These are phyloP conservation scores for Bisporella sp. DNA, from an alignment of 2,329 filamentous ascomycete species.

Conservation along the genomic window DNA sequence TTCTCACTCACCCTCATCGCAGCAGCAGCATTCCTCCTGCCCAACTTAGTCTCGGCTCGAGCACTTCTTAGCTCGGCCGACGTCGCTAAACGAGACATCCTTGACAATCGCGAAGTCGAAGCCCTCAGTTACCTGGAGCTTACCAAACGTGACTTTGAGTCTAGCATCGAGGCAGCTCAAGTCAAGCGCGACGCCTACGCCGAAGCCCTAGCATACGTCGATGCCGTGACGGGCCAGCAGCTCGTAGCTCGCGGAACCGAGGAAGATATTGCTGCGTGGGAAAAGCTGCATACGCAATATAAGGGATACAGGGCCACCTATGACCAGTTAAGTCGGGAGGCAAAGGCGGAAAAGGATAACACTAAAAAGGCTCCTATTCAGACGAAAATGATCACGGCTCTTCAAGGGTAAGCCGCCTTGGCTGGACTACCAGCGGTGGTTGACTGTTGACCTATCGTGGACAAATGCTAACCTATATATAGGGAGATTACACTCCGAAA, in stretches of 20 bases:
- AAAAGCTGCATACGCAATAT: not conserved
- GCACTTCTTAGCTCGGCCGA: not conserved
- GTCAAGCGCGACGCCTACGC: not conserved
- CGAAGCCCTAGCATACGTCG: not conserved
- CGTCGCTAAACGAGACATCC: not conserved
- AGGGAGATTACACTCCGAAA: not conserved
- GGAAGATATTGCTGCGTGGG: not conserved
- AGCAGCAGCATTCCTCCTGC: not conserved
- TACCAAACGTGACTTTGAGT: not conserved
- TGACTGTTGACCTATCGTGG: too few relatives aligned
- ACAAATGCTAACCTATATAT: not conserved
- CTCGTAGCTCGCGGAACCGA: not conserved
- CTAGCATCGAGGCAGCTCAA: not conserved
- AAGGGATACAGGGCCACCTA: not conserved
- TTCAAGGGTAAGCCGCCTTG: too few relatives aligned
- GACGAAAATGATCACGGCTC: too few relatives aligned
- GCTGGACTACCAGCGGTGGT: too few relatives aligned
- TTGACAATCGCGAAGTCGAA: not conserved
- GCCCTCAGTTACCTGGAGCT: not conserved
- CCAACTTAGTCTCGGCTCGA: not conserved
- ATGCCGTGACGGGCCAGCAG: not conserved
- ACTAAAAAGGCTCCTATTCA: not conserved
- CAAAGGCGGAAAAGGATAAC: not conserved
- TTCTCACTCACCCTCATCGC: not conserved
- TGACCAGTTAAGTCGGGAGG: not conserved